Base-by-base conservation (phyloP, 805 yeast species). In the Saccharomycodes ludwigii region DNA sequence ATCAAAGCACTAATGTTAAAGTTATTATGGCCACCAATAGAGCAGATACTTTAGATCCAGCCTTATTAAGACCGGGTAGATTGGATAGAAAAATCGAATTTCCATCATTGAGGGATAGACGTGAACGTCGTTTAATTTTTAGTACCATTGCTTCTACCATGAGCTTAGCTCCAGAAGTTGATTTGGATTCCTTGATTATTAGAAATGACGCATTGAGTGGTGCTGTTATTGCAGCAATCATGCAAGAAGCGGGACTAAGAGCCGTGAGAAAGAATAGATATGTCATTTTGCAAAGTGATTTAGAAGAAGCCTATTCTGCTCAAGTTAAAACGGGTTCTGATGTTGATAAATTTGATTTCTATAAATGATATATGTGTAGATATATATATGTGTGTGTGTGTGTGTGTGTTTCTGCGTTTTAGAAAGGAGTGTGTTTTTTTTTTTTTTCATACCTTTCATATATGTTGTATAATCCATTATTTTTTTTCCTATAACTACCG, bases 1-100 rank as follows among this genome's bases (percentile, higher is more conserved):
- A 91, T 54, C 98, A 91, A 63, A 65, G 80, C 2, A 74, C 95
- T 5, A 86, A 85, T 41, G 98, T 91, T 32, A 91, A 91, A 64
- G 96, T 91, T 22, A 91, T 91, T 41, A 91, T 91, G 99, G 98
- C 99, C 25, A 91, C 99, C 9, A 91, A 91, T 61, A 80, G 99
- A 63, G 95, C 95, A n/a, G 99, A 91, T 54, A 91, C 98, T 2
- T 71, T 91, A 46, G 99, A 91, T 60, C 99, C 99, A 4, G 99
- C 99, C 9, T 66, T 91, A 45, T 72, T 91, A 57, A 81, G 99
- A 64, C 96, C 98, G 13, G 99, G 99, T 44, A 81, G 99, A 64
- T 70, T 91, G 56, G 99, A 91, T 59, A 74, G 99, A 58, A 93
- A 93, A 59, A 93, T 91, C 46, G 98, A 91, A 59, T 93, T 91